A percentile compares a stretch with the other conserved stretches of the same genome.
Conservation (phyloP, 2,329 filamentous ascomycete genomes). For the Ceratocystis alfenasii region DNA sequence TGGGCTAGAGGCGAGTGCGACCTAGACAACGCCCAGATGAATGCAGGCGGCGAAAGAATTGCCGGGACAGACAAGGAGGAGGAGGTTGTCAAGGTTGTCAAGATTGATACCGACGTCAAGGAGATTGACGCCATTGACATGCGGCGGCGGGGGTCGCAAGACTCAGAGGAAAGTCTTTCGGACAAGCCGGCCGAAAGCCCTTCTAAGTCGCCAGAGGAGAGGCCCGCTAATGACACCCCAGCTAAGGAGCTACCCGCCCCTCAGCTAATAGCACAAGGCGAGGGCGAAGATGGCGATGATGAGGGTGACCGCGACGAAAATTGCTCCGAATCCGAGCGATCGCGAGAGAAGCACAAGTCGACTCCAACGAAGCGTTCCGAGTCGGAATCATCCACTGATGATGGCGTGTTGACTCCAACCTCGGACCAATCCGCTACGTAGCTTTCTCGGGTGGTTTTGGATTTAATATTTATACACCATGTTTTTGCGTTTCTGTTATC, state of each 20-base stretch:
- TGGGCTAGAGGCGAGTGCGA: constrained; percentile 44
- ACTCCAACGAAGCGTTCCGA: neutral
- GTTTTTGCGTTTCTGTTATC: neutral
- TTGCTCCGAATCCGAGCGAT: neutral
- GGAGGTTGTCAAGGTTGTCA: constrained; percentile 17
- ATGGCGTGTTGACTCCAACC: neutral
- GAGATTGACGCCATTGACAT: constrained; percentile 31
- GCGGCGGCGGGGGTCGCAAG: constrained; percentile 23
- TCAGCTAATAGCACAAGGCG: neutral
- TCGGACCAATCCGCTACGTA: neutral
- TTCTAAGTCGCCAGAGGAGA: neutral
- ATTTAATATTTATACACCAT: neutral
- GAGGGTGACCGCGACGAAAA: constrained; percentile 4
- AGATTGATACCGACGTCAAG: constrained; percentile 6
- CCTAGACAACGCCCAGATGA: constrained; percentile 45
- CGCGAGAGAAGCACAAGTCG: neutral
- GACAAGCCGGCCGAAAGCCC: too few species aligned
- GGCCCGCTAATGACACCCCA: too few species aligned
- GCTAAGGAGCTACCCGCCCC: neutral
- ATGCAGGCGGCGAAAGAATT: constrained; percentile 35
- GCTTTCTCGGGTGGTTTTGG: neutral
- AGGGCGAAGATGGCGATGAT: constrained; percentile 14
- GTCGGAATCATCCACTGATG: neutral
- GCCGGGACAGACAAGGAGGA: constrained; percentile 8
- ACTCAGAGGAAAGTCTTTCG: constrained; percentile 28